Conservation (phyloP, 2,329 filamentous ascomycete species). For the Macrophomina pseudophaseolina region DNA sequence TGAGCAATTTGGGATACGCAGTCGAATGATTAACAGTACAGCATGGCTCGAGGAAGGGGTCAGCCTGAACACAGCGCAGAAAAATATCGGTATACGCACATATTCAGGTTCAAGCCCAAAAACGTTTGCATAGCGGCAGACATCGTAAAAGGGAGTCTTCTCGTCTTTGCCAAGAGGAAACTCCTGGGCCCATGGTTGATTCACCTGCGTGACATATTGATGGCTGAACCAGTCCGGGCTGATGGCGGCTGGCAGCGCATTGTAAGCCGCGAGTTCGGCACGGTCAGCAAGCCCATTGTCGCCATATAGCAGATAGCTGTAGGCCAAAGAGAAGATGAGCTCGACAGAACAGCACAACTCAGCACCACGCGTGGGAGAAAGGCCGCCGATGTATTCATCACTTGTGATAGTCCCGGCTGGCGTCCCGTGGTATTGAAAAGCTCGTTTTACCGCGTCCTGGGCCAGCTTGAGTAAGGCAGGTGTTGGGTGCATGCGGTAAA, state of each 20-base stretch:
- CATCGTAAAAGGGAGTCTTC: constrained; percentile 1
- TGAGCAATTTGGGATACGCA: not conserved
- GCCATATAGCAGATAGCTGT: constrained; percentile 42
- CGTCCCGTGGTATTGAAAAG: constrained; percentile 48
- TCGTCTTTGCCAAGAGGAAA: not conserved
- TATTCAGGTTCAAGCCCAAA: constrained; percentile 7
- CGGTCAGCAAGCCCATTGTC: constrained; percentile 50
- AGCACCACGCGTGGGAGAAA: constrained; percentile 44
- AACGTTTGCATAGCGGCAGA: not conserved
- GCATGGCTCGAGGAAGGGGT: not conserved
- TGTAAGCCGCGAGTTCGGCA: constrained; percentile 55
- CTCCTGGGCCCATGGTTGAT: constrained; percentile 39
- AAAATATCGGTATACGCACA: not conserved
- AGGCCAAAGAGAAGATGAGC: constrained; percentile 41
- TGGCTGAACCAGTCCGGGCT: constrained; percentile 58
- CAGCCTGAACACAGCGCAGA: not conserved
- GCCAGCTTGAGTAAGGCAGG: constrained; percentile 43
- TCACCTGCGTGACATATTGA: constrained; percentile 57
- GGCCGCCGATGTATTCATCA: constrained; percentile 48
- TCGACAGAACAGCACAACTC: constrained; percentile 46
- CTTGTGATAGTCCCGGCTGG: constrained; percentile 50
- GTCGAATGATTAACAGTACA: constrained; percentile 6
- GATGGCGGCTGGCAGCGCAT: constrained; percentile 55
- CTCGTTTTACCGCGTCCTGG: constrained; percentile 45
- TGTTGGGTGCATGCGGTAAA: constrained; percentile 49